Evolutionary conservation across 441 rosid species (phyloP).

Genomic region (Erysimum pusillum): DNA sequence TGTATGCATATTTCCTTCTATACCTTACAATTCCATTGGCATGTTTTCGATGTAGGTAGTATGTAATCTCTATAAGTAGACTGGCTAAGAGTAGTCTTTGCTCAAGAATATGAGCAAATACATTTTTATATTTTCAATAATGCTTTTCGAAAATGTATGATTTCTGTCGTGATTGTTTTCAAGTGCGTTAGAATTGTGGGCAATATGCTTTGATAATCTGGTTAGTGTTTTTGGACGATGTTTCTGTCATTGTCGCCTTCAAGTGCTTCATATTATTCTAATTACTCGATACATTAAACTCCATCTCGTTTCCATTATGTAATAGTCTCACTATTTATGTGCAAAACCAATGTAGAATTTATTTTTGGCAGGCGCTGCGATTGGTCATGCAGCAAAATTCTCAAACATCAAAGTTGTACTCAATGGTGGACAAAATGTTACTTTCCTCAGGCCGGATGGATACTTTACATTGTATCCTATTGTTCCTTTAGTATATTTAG

Average conservation of each 20-base stretch:
- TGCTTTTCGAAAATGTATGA: background rate
- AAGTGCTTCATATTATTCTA: slow-evolving; percentile 4
- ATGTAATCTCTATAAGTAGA: background rate
- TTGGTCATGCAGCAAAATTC: slow-evolving; percentile 70
- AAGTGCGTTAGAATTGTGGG: background rate
- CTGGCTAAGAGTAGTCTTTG: slow-evolving; percentile 20
- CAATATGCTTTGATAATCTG: slow-evolving; percentile 18
- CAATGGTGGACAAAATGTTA: slow-evolving; percentile 81
- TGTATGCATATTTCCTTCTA: background rate
- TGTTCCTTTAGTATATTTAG: background rate
- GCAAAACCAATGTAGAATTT: slow-evolving; percentile 32
- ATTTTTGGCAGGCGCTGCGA: slow-evolving; percentile 63
- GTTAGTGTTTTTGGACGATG: background rate
- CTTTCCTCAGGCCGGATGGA: slow-evolving; percentile 95
- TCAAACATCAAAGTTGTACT: slow-evolving; percentile 84
- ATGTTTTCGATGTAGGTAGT: background rate
- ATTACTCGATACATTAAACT: background rate
- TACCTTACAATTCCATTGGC: background rate
- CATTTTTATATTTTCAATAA: background rate
- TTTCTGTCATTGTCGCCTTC: background rate
- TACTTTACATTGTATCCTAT: slow-evolving; percentile 92
- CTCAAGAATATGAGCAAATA: background rate
- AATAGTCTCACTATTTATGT: slow-evolving; percentile 17
- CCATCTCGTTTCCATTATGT: slow-evolving; percentile 17
- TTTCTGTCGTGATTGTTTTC: slow-evolving; percentile 1